These are phyloP conservation scores for Monilinia laxa DNA, from an alignment of 2,329 filamentous ascomycete species.

Conservation along the genomic window DNA sequence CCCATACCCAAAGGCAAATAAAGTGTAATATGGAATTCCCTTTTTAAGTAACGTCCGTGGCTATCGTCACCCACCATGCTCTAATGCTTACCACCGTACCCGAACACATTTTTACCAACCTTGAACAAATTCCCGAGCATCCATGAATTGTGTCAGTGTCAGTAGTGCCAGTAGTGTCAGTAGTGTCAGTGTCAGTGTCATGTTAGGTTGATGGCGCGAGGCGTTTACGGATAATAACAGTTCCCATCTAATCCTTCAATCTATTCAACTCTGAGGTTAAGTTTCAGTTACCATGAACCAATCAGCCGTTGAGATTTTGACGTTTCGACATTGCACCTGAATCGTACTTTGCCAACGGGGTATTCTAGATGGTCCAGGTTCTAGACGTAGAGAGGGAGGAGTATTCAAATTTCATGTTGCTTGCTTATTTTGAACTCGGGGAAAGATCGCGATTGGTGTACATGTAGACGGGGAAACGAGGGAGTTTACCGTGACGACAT, in stretches of 20 bases:
- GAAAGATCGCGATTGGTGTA: background rate
- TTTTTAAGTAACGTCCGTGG: background rate
- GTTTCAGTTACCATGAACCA: background rate
- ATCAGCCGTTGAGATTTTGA: background rate
- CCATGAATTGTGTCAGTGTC: constrained; percentile 8
- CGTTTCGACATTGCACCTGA: background rate
- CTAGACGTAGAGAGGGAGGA: no score
- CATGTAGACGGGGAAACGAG: constrained; percentile 11
- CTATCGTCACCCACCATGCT: constrained; percentile 2
- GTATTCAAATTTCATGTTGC: background rate
- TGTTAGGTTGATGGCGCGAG: constrained; percentile 2
- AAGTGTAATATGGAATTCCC: constrained; percentile 8
- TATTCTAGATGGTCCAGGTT: background rate
- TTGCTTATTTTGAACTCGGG: background rate
- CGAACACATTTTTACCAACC: background rate
- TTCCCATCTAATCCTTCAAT: constrained; percentile 6
- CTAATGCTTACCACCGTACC: background rate
- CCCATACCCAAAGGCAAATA: background rate
- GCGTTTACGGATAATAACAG: constrained; percentile 9
- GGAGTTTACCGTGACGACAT: background rate
- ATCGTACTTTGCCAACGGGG: background rate
- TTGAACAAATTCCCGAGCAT: constrained; percentile 15
- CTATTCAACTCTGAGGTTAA: background rate
- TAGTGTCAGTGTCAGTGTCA: background rate
- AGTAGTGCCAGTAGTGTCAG: no score